A percentile compares a stretch with the other conserved stretches of the same genome.
Evolutionary conservation across 106 monocot species (phyloP).

Genomic region (Platanthera zijinensis): DNA sequence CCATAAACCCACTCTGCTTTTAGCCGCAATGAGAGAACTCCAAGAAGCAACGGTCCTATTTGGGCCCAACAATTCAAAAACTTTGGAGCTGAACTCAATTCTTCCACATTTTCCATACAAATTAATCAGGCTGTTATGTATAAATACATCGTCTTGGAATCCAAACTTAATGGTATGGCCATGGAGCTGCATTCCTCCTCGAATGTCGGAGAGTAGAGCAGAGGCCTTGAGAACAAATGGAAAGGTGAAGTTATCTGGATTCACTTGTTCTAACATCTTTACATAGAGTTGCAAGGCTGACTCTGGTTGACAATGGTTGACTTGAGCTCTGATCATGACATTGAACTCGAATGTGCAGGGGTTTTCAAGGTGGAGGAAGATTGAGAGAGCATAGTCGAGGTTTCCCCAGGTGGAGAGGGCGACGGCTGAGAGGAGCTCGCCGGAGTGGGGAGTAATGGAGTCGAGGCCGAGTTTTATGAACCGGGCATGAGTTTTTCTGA

Average conservation of each 20-base stretch:
- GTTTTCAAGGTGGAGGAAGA: constrained; percentile 39
- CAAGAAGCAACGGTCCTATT: constrained; percentile 50
- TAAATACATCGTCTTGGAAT: constrained; percentile 29
- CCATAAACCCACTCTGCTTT: constrained; percentile 33
- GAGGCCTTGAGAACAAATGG: constrained; percentile 75
- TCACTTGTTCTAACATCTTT: constrained; percentile 34
- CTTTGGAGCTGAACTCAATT: constrained; percentile 21
- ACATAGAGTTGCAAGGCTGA: constrained; percentile 33
- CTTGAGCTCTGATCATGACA: constrained; percentile 54
- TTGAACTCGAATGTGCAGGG: constrained; percentile 58
- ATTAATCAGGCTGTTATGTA: constrained; percentile 66
- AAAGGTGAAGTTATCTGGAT: constrained; percentile 66
- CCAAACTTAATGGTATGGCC: constrained; percentile 46
- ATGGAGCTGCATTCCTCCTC: constrained; percentile 53
- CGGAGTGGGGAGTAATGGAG: constrained; percentile 14
- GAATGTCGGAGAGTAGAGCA: constrained; percentile 17
- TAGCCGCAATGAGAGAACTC: constrained; percentile 54
- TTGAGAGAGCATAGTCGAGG: constrained; percentile 53
- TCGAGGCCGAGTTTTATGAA: constrained; percentile 62
- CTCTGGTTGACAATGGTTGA: constrained; percentile 24
- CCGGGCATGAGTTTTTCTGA: constrained; percentile 62
- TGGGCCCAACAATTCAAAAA: constrained; percentile 41
- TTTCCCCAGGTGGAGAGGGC: constrained; percentile 58
- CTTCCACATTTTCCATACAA: constrained; percentile 68
- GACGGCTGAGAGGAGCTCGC: constrained; percentile 51